Evolutionary conservation across 768 basidiomycete species (phyloP), one percentile per base, ranked within the genome.

Genomic region (Podaxis sp.): DNA sequence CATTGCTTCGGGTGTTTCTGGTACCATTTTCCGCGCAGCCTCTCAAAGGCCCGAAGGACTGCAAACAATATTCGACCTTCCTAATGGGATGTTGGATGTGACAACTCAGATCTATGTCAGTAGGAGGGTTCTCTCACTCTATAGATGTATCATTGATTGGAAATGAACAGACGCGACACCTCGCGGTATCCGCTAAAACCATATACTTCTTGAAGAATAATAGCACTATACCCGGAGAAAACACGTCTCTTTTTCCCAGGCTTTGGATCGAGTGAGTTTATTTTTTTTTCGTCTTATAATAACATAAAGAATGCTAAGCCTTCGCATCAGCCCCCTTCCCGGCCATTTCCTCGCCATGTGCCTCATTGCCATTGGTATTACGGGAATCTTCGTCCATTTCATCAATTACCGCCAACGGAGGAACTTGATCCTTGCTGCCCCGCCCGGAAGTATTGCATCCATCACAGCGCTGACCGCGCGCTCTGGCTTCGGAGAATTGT

Each of bases 391-490:
- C 55, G 56, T 86, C 15, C 86, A 88, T 61, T 66, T 82, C 61
- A 48, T 80, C 30, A 82, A 85, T 70, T 74, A 75, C 24, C 76
- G 73, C 22, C 74, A 80, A 58, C 79, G 87, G 52, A 77, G 80
- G 46, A 73, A 75, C 28, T 69, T 90, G 9, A 79, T 79, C 68
- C 73, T 90, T 9, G 77, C 84, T 1, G 76, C 81, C 26, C 79
- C 79, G 13, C 88, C 88, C 0, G 87, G 87, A 17, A 84, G 80
- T 52, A 86, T 90, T 61, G 88, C 84, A 5, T 72, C 81, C 9
- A 76, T 83, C 36, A 74, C 84, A 8, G 80, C 87, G 3, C 75
- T 87, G 59, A 87, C 87, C 2, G 75, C 84, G 0, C 83, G 78
- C 8, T 87, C 86, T 46, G 87, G 87, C 13, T 87, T 86, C 60